Conservation (phyloP, 1,284 basidiomycete genomes). For the Afroboletus lepidellus region DNA sequence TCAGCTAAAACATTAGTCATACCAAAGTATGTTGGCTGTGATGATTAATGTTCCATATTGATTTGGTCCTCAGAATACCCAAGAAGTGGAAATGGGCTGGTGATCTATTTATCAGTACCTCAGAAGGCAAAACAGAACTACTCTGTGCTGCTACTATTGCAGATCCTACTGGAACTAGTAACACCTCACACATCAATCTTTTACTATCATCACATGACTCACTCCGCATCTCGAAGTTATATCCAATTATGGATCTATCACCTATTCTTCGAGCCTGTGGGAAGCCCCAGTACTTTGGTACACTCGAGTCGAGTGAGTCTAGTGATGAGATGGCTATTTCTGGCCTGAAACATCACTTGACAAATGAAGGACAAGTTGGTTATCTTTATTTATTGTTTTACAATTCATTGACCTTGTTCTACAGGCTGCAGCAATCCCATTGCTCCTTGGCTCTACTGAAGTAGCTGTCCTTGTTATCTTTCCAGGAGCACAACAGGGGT, state of each 20-base stretch:
- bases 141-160: conserved; percentile 49
- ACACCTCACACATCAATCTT: conserved; percentile 50
- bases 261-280: conserved; percentile 48
- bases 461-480: conserved; percentile 47
- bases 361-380: conserved; percentile 43
- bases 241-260: conserved; percentile 45
- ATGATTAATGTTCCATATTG: not conserved
- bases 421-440: conserved; percentile 52
- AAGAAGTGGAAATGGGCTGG: conserved; percentile 55
- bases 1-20: conserved; percentile 19
- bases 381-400: conserved; percentile 2
- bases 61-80: conserved; percentile 17
- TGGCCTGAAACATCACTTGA: conserved; percentile 47
- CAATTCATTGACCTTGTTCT: conserved; percentile 2
- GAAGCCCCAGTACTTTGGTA: conserved; percentile 51
- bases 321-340: conserved; percentile 42
- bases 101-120: conserved; percentile 36
- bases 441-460: conserved; percentile 44
- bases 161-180: conserved; percentile 42
- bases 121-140: conserved; percentile 36
- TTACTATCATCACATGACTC: conserved; percentile 40
- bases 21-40: conserved; percentile 23
- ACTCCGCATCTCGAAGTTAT: conserved; percentile 47
- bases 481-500: conserved; percentile 30
- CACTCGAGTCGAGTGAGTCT: conserved; percentile 39